Evolutionary conservation across 1,284 basidiomycete genomes (phyloP).

Genomic region (Bjerkandera adusta): DNA sequence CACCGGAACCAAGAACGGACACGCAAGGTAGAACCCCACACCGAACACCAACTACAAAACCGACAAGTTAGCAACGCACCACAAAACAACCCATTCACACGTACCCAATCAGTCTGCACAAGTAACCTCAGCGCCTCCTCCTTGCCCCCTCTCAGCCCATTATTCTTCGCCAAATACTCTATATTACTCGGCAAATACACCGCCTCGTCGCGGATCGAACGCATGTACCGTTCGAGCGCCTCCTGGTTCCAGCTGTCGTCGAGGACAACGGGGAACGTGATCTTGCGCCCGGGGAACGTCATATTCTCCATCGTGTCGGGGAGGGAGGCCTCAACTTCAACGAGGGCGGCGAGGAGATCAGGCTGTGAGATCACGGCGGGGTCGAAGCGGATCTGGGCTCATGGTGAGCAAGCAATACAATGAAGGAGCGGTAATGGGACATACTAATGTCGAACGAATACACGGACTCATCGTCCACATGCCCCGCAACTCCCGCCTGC

Average conservation of each 20-base stretch:
- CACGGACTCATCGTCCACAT: constrained; percentile 50
- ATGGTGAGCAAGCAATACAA: background rate
- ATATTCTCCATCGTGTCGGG: constrained; percentile 39
- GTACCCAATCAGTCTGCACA: constrained; percentile 48
- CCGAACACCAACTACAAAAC: constrained; percentile 52
- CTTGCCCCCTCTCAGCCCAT: constrained; percentile 47
- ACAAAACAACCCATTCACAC: constrained; percentile 15
- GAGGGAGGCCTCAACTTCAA: constrained; percentile 36
- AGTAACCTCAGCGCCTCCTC: constrained; percentile 45
- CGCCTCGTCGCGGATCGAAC: constrained; percentile 50
- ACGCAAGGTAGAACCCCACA: constrained; percentile 61
- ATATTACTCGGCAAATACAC: constrained; percentile 70
- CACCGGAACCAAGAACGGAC: constrained; percentile 60
- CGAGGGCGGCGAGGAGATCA: constrained; percentile 39
- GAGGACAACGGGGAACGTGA: constrained; percentile 62
- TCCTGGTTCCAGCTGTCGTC: constrained; percentile 59
- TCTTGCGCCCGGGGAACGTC: constrained; percentile 47
- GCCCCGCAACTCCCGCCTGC: constrained; percentile 32
- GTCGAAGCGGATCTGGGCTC: constrained; percentile 48
- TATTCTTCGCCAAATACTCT: constrained; percentile 64
- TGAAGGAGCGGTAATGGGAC: constrained; percentile 1
- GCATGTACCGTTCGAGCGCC: constrained; percentile 58
- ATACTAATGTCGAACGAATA: constrained; percentile 56
- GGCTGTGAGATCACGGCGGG: constrained; percentile 38
- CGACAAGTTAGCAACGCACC: background rate